phyloP scores from a whole-genome alignment of 305 asterid genomes.

The Plantago rigida region DNA sequence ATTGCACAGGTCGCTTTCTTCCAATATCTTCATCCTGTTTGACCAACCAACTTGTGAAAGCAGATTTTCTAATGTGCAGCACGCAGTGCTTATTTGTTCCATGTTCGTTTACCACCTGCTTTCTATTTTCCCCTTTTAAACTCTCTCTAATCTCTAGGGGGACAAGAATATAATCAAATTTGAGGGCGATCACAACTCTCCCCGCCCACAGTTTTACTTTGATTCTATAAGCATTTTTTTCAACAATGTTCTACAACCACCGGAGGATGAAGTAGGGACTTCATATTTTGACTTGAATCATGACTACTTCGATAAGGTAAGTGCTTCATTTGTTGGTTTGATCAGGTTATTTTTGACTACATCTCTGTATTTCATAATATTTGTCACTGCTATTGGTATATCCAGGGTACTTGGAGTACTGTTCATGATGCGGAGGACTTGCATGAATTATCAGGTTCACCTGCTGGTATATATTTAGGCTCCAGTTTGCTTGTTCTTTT shows the following conservation, averaged over 20 bases:
- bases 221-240: constrained; percentile 85
- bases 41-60: too few species aligned
- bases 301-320: constrained; percentile 55
- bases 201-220: constrained; percentile 85
- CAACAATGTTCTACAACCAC: constrained; percentile 81
- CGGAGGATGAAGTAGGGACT: constrained; percentile 43
- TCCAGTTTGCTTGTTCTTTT: neutral
- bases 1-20: too few species aligned
- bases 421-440: constrained; percentile 42
- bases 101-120: neutral
- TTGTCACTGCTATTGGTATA: neutral
- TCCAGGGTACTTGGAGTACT: constrained; percentile 52
- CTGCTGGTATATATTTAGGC: constrained; percentile 35
- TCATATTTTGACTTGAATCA: constrained; percentile 47
- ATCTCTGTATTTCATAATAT: constrained; percentile 4
- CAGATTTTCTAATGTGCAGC: too few species aligned
- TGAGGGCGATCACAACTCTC: constrained; percentile 93
- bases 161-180: constrained; percentile 88
- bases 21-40: too few species aligned
- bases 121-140: neutral
- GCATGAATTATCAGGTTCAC: constrained; percentile 42
- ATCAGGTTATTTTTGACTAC: neutral
- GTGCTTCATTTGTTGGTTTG: constrained; percentile 17
- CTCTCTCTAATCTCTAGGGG: constrained; percentile 35
- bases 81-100: neutral